Conservation (phyloP, 306 rosid species). For the Lathyrus sativus region DNA sequence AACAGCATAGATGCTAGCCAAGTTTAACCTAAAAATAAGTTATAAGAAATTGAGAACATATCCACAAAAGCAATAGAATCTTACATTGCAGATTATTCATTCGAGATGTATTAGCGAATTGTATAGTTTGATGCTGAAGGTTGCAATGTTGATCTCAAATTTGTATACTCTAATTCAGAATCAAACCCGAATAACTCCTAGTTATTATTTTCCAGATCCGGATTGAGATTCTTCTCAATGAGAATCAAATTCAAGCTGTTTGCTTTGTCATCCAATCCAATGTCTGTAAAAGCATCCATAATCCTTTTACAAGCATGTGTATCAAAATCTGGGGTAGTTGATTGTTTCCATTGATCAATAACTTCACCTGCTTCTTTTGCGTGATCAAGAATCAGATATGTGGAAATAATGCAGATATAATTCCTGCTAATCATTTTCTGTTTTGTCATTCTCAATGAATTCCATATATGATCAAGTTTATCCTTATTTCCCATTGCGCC, state of each 20-base stretch:
- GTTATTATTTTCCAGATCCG: constrained; percentile 36
- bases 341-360: constrained; percentile 84
- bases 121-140: constrained; percentile 32
- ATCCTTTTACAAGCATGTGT: constrained; percentile 56
- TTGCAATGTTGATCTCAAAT: constrained; percentile 33
- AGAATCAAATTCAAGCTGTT: constrained; percentile 55
- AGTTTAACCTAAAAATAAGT: neutral
- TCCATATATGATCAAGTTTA: constrained; percentile 84
- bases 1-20: constrained; percentile 8
- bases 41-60: constrained; percentile 24
- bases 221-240: constrained; percentile 58
- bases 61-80: constrained; percentile 16
- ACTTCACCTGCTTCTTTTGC: constrained; percentile 68
- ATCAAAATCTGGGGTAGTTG: constrained; percentile 62
- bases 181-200: neutral
- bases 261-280: constrained; percentile 57
- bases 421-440: constrained; percentile 87
- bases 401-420: constrained; percentile 68
- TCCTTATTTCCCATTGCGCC: constrained; percentile 74
- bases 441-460: constrained; percentile 71
- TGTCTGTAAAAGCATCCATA: constrained; percentile 60
- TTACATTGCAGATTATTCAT: constrained; percentile 28
- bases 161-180: constrained; percentile 16
- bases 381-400: constrained; percentile 78
- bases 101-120: constrained; percentile 1